A percentile compares a stretch with the other conserved stretches of the same genome.
Evolutionary conservation across 345 rosid genomes (phyloP).

Genomic region (Linum tenue): DNA sequence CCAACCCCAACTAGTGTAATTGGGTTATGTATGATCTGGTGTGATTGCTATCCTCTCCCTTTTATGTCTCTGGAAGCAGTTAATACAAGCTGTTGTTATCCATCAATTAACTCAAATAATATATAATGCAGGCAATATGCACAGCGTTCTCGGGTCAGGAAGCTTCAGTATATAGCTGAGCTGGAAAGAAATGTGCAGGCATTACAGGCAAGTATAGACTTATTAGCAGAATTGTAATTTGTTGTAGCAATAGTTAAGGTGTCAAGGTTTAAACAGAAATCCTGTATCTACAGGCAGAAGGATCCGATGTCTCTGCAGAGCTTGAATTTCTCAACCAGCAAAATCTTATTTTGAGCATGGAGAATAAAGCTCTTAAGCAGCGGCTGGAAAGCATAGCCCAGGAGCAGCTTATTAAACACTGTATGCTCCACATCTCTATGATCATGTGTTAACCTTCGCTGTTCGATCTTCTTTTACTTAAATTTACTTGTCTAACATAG

Average conservation of each 20-base stretch:
- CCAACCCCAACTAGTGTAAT: background rate
- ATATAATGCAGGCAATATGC: slow-evolving; percentile 79
- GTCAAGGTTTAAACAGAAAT: background rate
- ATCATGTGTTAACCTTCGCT: too few relatives aligned
- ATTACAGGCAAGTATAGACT: slow-evolving; percentile 56
- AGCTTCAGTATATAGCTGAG: slow-evolving; percentile 98
- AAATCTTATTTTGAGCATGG: slow-evolving; percentile 76
- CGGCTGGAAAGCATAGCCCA: slow-evolving; percentile 74
- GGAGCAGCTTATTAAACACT: slow-evolving; percentile 67
- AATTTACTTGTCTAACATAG: too few relatives aligned
- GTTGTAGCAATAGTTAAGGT: background rate
- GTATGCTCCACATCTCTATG: slow-evolving; percentile 36
- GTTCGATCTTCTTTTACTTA: too few relatives aligned
- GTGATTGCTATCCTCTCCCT: too few relatives aligned
- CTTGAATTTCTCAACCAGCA: slow-evolving; percentile 81
- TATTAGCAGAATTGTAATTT: slow-evolving; percentile 7
- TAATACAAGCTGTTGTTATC: background rate
- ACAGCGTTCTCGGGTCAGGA: slow-evolving; percentile 93
- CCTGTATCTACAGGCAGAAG: slow-evolving; percentile 51
- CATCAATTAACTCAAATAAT: slow-evolving; percentile 5
- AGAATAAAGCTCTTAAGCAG: slow-evolving; percentile 77
- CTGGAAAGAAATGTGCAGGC: slow-evolving; percentile 93
- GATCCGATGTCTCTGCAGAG: slow-evolving; percentile 72
- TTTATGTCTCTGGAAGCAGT: too few relatives aligned
- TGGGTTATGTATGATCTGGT: background rate